Evolutionary conservation across 306 rosid genomes (phyloP).

Genomic region (Lithocarpus polystachyus): DNA sequence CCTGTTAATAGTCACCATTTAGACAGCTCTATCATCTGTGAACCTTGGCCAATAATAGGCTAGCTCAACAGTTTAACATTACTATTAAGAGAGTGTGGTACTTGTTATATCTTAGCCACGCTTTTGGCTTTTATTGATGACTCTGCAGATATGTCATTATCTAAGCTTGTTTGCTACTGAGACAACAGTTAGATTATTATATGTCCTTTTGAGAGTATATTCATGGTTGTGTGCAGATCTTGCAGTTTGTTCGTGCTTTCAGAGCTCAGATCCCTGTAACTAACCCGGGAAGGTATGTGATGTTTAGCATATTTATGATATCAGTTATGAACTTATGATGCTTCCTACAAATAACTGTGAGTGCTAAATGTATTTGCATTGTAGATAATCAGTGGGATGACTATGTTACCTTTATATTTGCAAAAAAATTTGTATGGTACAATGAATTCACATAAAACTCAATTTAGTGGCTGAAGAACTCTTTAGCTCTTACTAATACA

Average conservation of each 20-base stretch:
- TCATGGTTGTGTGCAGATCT: constrained; percentile 42
- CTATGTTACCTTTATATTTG: constrained; percentile 56
- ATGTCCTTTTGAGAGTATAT: not conserved
- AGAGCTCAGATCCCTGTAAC: constrained; percentile 74
- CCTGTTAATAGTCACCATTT: no score
- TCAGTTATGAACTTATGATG: not conserved
- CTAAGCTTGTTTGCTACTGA: not conserved
- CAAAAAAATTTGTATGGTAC: no score
- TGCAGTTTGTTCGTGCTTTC: constrained; percentile 72
- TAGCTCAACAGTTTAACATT: not conserved
- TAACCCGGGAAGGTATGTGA: constrained; percentile 60
- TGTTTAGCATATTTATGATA: not conserved
- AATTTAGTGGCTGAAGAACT: no score
- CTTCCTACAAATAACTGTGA: not conserved
- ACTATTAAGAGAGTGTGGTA: not conserved
- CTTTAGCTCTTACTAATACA: no score
- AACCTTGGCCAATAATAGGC: not conserved
- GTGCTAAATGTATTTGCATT: constrained; percentile 1
- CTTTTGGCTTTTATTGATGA: not conserved
- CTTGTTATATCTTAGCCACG: not conserved
- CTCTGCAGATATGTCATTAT: not conserved
- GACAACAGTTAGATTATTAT: not conserved
- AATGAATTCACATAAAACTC: no score
- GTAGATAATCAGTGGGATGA: constrained; percentile 71
- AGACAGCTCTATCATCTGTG: no score